Conservation (phyloP, 495 filamentous ascomycete genomes). For the Choiromyces venosus region DNA sequence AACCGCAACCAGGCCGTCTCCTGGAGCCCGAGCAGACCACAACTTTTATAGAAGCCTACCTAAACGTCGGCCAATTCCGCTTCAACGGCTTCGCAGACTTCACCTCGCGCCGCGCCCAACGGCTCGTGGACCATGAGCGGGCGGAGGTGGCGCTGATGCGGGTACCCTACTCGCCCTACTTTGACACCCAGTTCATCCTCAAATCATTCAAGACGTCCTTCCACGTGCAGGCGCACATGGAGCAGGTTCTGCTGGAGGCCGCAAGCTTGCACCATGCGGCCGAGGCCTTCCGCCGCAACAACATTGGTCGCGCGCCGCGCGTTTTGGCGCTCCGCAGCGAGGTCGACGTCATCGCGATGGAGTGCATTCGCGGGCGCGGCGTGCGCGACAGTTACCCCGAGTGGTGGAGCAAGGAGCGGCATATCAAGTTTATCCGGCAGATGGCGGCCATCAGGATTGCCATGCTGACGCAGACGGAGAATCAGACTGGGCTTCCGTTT, state of each 20-base stretch:
- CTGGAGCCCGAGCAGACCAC: background rate
- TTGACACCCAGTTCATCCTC: background rate
- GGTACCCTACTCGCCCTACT: background rate
- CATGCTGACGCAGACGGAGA: background rate
- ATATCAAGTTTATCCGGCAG: background rate
- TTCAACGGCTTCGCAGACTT: background rate
- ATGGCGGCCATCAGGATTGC: background rate
- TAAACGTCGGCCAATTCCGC: background rate
- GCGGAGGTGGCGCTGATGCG: background rate
- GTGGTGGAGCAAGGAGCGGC: background rate
- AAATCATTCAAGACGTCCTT: background rate
- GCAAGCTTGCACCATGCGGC: background rate
- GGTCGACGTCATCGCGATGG: background rate
- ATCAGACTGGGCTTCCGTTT: background rate
- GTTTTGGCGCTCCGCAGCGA: background rate
- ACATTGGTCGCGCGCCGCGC: background rate
- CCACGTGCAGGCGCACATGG: background rate
- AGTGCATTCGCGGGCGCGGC: background rate
- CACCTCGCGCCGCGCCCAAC: accelerated
- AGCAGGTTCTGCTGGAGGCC: background rate
- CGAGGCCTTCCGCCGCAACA: background rate
- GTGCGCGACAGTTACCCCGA: background rate
- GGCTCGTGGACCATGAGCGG: background rate
- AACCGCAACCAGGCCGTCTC: background rate
- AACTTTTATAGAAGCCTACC: background rate